Evolutionary conservation across 2,329 filamentous ascomycete species (phyloP).

Genomic region (Phaeophleospora eucalypticola): DNA sequence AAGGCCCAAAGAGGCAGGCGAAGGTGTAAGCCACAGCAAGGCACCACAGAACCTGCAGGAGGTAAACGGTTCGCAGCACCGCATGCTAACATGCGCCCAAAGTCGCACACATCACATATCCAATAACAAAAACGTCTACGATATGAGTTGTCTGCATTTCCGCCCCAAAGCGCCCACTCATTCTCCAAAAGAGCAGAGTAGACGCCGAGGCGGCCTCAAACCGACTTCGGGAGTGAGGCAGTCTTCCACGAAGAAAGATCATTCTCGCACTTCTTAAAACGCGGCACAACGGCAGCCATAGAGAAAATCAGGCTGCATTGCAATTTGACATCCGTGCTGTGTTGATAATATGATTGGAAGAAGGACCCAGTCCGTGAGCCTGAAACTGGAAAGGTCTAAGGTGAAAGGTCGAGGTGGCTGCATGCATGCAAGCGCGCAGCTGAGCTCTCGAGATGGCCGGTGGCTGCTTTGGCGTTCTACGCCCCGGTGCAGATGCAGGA

Average conservation of each 20-base stretch:
- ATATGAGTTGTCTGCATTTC: constrained; percentile 20
- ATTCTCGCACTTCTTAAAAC: constrained; percentile 88
- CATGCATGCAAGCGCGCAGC: too few relatives aligned
- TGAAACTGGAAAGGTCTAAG: constrained; percentile 1
- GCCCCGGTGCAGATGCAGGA: neutral
- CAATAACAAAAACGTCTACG: too few relatives aligned
- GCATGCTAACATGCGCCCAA: too few relatives aligned
- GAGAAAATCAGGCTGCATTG: constrained; percentile 66
- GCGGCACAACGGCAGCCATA: constrained; percentile 92
- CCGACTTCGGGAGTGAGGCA: constrained; percentile 23
- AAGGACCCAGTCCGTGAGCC: neutral
- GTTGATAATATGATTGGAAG: constrained; percentile 3
- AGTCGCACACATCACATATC: too few relatives aligned
- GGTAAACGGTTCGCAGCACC: too few relatives aligned
- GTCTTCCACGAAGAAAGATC: constrained; percentile 20
- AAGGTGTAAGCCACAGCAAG: too few relatives aligned
- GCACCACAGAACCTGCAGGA: too few relatives aligned
- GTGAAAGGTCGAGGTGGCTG: too few relatives aligned
- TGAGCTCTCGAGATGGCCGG: too few relatives aligned
- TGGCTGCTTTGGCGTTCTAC: neutral
- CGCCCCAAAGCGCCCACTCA: constrained; percentile 12
- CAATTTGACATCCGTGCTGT: constrained; percentile 99
- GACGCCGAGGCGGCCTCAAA: constrained; percentile 21
- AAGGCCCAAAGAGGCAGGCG: too few relatives aligned
- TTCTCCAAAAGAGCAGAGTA: neutral